Evolutionary conservation across 2,329 filamentous ascomycete genomes (phyloP), one percentile per base, ranked within the genome.

Genomic region (Rhynchosporium secalis): DNA sequence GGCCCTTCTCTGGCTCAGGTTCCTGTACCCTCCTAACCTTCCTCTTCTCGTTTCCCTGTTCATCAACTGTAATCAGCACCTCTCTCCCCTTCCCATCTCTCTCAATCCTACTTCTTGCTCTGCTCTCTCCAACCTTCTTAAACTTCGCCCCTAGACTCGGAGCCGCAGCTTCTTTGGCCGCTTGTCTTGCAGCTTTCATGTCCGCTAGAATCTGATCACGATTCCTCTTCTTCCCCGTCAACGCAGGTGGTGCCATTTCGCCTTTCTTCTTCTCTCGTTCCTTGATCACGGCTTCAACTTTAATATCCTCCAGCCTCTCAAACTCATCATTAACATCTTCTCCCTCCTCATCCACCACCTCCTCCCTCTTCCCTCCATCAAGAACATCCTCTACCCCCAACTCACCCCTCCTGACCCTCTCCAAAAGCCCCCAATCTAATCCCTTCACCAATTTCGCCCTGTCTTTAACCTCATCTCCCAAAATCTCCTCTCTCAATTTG

Each of bases 381-480:
- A 76, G 71, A 9, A 76, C 64, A 67, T 71, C 63, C 73, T 69
- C 46, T 70, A 57, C 74, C 1, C 91, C 81, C 75, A 93, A 61
- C 74, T 92, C 90, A 46, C 89, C 90, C 60, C 81, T 83, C 64
- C 83, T 83, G 63, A 90, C 82, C 68, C 87, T 81, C 74, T 90
- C 85, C 33, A 93, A 78, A 12, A 98, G 79, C 74, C 90, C 89
- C 74, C 92, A 90, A 76, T 99, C 95, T 56, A 99, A 77, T 0
- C 95, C 95, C 73, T 97, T 98, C 54, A 98, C 88, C 67, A 97
- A 77, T 80, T 96, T 92, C 13, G 92, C 96, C 69, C 86, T 91
- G 13, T 80, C 80, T 20, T 60, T 65, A 1, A 66, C 56, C 77
- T 96, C 90, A 7, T 93, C 94, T 3, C 92, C 93, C 0, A 91